Percentiles rank a stretch among this genome's conserved stretches.
These are phyloP conservation scores for Eimeria necatrix DNA, from an alignment of 169 alveolate species.

Conservation along the genomic window DNA sequence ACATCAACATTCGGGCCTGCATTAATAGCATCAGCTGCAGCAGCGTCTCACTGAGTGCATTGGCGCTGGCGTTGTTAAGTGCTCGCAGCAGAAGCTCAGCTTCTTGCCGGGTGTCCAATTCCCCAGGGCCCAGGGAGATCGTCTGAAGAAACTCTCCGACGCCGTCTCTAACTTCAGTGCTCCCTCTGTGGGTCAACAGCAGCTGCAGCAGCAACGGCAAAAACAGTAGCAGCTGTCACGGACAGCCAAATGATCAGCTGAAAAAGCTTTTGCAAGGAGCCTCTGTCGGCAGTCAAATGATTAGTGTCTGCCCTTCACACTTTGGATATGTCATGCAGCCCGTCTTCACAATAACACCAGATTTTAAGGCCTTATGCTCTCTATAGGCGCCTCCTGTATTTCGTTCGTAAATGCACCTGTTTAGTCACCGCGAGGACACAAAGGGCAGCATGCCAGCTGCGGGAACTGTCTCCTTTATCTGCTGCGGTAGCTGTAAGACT, in stretches of 20 bases:
- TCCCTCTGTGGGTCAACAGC: slow-evolving; percentile 27
- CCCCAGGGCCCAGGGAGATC: neutral
- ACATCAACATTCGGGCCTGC: neutral
- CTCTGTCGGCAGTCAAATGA: too few relatives aligned
- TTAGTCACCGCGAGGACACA: slow-evolving; percentile 23
- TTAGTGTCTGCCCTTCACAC: too few relatives aligned
- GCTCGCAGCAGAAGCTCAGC: neutral
- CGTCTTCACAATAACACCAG: too few relatives aligned
- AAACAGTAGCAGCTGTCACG: neutral
- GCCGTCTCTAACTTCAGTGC: slow-evolving; percentile 26
- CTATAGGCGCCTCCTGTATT: too few relatives aligned
- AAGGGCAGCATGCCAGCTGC: slow-evolving; percentile 38
- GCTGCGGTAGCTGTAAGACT: slow-evolving; percentile 28
- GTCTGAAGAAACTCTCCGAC: neutral
- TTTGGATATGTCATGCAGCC: too few relatives aligned
- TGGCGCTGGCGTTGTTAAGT: neutral
- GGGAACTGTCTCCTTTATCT: slow-evolving; percentile 18
- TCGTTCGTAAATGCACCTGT: neutral
- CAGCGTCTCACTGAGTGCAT: slow-evolving; percentile 19
- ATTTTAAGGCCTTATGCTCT: too few relatives aligned
- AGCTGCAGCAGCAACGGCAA: slow-evolving; percentile 6
- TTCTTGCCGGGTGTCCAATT: slow-evolving; percentile 6
- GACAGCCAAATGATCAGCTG: neutral
- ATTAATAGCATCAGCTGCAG: slow-evolving; percentile 7
- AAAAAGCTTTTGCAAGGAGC: neutral